These are phyloP conservation scores for Curvularia lunata DNA, from an alignment of 2,329 filamentous ascomycete genomes.

Conservation along the genomic window DNA sequence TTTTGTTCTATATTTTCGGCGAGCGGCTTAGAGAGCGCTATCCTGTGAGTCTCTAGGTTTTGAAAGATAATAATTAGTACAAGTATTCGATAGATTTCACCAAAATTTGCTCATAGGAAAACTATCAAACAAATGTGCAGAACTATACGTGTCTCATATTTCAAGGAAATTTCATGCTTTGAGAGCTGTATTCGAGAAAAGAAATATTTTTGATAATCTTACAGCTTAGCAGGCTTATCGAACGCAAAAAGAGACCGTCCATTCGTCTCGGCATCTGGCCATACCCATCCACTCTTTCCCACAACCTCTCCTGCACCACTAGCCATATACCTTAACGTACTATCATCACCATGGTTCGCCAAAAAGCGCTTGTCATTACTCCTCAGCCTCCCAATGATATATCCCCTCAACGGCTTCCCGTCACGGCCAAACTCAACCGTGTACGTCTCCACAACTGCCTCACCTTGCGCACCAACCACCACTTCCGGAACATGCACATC, in stretches of 20 bases:
- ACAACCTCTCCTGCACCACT: slow-evolving; percentile 56
- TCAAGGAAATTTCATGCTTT: background rate
- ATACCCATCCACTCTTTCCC: slow-evolving; percentile 57
- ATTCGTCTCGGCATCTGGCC: slow-evolving; percentile 34
- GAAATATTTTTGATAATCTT: background rate
- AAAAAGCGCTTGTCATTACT: slow-evolving; percentile 59
- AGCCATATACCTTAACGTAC: slow-evolving; percentile 55
- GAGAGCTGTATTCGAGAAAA: background rate
- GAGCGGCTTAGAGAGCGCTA: slow-evolving; percentile 54
- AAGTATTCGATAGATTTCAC: background rate
- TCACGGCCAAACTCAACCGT: slow-evolving; percentile 64
- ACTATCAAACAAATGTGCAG: background rate
- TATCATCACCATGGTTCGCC: slow-evolving; percentile 62
- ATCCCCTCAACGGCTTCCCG: slow-evolving; percentile 56
- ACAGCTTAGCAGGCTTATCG: slow-evolving; percentile 28
- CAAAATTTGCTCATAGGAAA: background rate
- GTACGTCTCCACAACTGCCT: slow-evolving; percentile 65
- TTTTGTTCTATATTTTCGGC: slow-evolving; percentile 59
- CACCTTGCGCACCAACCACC: slow-evolving; percentile 55
- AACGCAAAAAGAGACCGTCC: slow-evolving; percentile 42
- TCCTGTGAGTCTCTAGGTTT: slow-evolving; percentile 26
- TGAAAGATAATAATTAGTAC: background rate
- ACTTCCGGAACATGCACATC: slow-evolving; percentile 51
- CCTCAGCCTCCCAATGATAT: slow-evolving; percentile 61
- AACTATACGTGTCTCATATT: background rate